phyloP scores from a whole-genome alignment of 1,284 basidiomycete genomes.

The Cryptococcus wingfieldii region DNA sequence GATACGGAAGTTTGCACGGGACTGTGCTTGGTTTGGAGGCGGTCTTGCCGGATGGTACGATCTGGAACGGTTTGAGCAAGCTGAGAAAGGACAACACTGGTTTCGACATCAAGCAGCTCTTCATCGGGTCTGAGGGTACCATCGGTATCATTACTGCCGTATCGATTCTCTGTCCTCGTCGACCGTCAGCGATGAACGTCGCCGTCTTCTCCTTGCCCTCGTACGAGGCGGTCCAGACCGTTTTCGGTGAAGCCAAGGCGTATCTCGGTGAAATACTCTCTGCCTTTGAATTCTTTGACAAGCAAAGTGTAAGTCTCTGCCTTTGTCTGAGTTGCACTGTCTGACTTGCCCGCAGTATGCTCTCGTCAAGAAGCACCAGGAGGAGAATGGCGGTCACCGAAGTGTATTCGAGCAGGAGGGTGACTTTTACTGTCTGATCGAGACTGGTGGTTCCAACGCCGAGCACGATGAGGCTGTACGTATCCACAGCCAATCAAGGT shows the following conservation, averaged over 20 bases:
- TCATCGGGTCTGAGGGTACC: conserved; percentile 96
- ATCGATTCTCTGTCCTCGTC: conserved; percentile 88
- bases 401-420: conserved; percentile 61
- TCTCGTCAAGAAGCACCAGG: conserved; percentile 57
- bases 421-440: conserved; percentile 82
- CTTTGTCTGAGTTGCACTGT: not conserved
- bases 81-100: conserved; percentile 98
- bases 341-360: conserved; percentile 59
- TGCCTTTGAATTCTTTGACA: conserved; percentile 95
- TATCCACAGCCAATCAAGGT: not conserved
- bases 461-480: conserved; percentile 91
- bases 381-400: conserved; percentile 41
- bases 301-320: conserved; percentile 52
- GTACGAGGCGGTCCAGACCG: conserved; percentile 55
- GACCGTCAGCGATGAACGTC: conserved; percentile 62
- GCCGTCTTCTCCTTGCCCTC: conserved; percentile 57
- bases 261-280: conserved; percentile 93
- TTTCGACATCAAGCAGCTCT: conserved; percentile 98
- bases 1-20: conserved; percentile 94
- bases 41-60: conserved; percentile 93
- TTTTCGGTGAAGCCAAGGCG: conserved; percentile 56
- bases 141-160: conserved; percentile 93
- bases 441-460: conserved; percentile 89
- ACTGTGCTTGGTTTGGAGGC: conserved; percentile 96
- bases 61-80: conserved; percentile 72